Evolutionary conservation across 1,284 basidiomycete genomes (phyloP), one percentile per base, ranked within the genome.

Genomic region (Sanghuangporus baumii): DNA sequence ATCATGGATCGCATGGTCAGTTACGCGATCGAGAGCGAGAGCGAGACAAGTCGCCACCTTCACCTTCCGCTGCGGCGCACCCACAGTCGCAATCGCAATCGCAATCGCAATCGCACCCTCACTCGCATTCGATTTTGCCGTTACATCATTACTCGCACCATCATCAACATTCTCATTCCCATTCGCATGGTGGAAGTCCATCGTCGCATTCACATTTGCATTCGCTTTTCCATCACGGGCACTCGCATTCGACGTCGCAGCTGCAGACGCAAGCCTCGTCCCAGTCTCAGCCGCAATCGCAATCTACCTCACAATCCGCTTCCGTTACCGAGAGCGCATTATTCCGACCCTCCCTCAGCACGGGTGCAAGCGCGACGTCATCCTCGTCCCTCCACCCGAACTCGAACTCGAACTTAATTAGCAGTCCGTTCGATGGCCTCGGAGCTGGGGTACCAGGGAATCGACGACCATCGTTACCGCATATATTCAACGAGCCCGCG

Each of bases 381-480:
- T 46, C 43, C 26, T 31, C 26, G 26, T 31, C 26, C 26, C 26
- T 31, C 26, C 3, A 31, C 26, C 26, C 26, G 9, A 46, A 46
- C 14, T 18, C 31, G 55, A 46, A 26, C 31, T 20, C 55, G 7
- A 57, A 40, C 38, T 40, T 23, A 9, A 20, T 58, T 58, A 41
- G 38, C 23, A 14, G 7, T 23, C 31, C 14, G 16, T 43, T 37
- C 1, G 34, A 57, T 7, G 43, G 43, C 43, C 16, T 12, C 43
- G 43, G 43, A 46, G 23, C 23, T 23, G 23, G 23, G 2, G 43
- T 46, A 46, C 57, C 63, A 14, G 31, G 58, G 57, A 50, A 60
- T 31, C 66, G 67, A 34, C 66, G 60, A 6, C 62, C 61, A 20
- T 61, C 54, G 26, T 50, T 61, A 2, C 65, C 65, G 36, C 63